Percentiles rank a stretch among this genome's conserved stretches.
These are phyloP conservation scores for Penicillium sp. DNA, from an alignment of 2,329 filamentous ascomycete genomes.

Conservation along the genomic window DNA sequence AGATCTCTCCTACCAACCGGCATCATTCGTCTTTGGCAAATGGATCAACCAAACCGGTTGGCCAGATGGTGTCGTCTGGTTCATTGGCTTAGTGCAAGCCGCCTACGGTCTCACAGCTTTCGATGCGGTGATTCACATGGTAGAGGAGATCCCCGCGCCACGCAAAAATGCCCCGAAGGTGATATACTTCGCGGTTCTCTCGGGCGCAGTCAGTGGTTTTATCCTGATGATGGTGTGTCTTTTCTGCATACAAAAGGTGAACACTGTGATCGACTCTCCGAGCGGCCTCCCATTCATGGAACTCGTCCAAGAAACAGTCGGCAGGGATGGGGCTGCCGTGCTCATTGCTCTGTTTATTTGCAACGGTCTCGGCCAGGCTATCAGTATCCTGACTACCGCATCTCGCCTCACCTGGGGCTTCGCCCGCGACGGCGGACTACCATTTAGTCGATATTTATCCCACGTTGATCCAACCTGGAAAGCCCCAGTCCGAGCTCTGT, in stretches of 20 bases:
- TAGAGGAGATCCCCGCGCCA: constrained; percentile 57
- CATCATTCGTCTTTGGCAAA: constrained; percentile 52
- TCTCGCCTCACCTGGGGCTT: constrained; percentile 57
- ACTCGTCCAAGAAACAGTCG: constrained; percentile 42
- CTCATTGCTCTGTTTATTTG: constrained; percentile 57
- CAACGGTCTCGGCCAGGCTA: constrained; percentile 55
- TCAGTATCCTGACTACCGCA: constrained; percentile 52
- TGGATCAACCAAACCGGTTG: constrained; percentile 55
- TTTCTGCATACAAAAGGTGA: constrained; percentile 51
- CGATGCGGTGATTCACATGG: constrained; percentile 59
- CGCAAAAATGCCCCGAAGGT: constrained; percentile 53
- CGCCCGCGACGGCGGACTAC: constrained; percentile 51
- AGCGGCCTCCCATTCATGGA: constrained; percentile 51
- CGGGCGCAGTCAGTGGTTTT: constrained; percentile 49
- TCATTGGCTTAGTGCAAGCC: constrained; percentile 57
- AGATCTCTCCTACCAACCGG: constrained; percentile 48
- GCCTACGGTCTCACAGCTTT: constrained; percentile 59
- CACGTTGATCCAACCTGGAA: constrained; percentile 50
- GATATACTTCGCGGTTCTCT: constrained; percentile 53
- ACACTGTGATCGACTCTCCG: constrained; percentile 37
- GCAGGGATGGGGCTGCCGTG: constrained; percentile 42
- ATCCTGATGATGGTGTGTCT: constrained; percentile 54
- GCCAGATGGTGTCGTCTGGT: constrained; percentile 57
- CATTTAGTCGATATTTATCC: constrained; percentile 47
- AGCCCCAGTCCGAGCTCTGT: constrained; percentile 53